Percentiles rank a stretch among this genome's conserved stretches.
phyloP scores from a whole-genome alignment of 208 protist genomes.

The Wallacemonas sp. region DNA sequence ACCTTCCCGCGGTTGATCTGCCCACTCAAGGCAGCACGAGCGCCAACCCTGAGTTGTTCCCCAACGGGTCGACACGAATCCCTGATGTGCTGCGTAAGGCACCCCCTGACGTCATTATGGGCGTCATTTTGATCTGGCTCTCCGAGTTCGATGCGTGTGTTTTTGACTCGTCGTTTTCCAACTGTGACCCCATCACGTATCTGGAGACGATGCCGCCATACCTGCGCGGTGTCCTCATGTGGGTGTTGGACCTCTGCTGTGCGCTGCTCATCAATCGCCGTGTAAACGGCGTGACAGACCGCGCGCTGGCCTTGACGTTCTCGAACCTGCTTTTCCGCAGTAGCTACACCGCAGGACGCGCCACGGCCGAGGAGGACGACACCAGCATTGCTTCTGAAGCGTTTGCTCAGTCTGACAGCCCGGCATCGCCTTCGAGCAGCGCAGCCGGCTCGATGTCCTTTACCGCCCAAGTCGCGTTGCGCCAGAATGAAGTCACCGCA shows the following conservation, averaged over 20 bases:
- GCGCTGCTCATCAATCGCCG: conserved; percentile 61
- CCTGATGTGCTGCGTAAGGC: conserved; percentile 65
- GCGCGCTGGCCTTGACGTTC: conserved; percentile 76
- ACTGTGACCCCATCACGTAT: conserved; percentile 72
- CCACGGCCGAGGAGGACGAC: conserved; percentile 26
- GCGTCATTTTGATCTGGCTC: conserved; percentile 72
- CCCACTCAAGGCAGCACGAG: conserved; percentile 39
- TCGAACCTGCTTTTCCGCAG: conserved; percentile 58
- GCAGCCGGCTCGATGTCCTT: conserved; percentile 21
- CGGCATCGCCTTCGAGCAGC: background rate
- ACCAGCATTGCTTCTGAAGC: conserved; percentile 20
- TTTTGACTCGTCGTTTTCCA: conserved; percentile 64
- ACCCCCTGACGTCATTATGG: conserved; percentile 69
- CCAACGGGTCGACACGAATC: conserved; percentile 60
- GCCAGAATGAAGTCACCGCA: conserved; percentile 55
- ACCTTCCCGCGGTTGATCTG: conserved; percentile 61
- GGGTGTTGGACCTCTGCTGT: conserved; percentile 71
- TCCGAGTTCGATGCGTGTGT: conserved; percentile 63
- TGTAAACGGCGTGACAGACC: conserved; percentile 62
- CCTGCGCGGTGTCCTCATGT: conserved; percentile 67
- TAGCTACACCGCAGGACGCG: conserved; percentile 13
- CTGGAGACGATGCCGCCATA: conserved; percentile 69
- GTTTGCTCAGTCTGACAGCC: background rate
- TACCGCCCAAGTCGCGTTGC: conserved; percentile 33
- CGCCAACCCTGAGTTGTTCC: conserved; percentile 44